Evolutionary conservation across 345 rosid genomes (phyloP), one percentile per base, ranked within the genome.

Genomic region (Ceriops zippeliana): DNA sequence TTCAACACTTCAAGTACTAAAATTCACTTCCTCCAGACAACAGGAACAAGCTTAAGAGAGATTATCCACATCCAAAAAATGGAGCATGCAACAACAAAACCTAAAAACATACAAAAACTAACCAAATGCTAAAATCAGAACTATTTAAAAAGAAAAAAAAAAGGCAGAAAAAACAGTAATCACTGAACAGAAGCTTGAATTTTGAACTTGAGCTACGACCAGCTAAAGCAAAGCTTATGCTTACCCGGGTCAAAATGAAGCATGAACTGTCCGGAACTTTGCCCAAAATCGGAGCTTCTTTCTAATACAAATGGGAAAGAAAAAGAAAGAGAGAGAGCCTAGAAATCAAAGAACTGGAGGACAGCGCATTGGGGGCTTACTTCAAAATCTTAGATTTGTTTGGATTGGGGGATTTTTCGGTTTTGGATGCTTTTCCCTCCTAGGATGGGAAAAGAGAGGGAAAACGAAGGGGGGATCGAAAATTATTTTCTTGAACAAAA

Each of bases 381-480:
- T 16, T 16, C 11, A 67, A 71, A 66, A 68, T 72, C 72, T 68
- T 68, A 70, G 70, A 54, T 54, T 68, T 70, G 46, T 46, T 51
- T 32, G 54, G 46, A 13, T 49, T 51, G 21, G 32, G 21, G 70
- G 58, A 5, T 57, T 58, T 65, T 46, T 6, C 26, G 49, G 60
- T 32, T 61, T 68, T 52, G 20, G 70, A 59, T 64, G 51, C 49
- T 42, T 42, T 46, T 81, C 78, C 82, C 85, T 82, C 76, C 82
- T 80, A 73, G 59, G 67, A 70, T 37, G 73, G 64, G 52, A 62
- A 76, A 70, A 76, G 76, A 76, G 82, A 70, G 82, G 85, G 83
- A 76, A 82, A 76, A 66, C 19, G 76, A 30, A 71, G 52, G 57
- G 71, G 38, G 79, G 70, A 79, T 79, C 71, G 69, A 76, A 78